phyloP scores from a whole-genome alignment of 2,329 filamentous ascomycete genomes.

The Onygenales sp. region DNA sequence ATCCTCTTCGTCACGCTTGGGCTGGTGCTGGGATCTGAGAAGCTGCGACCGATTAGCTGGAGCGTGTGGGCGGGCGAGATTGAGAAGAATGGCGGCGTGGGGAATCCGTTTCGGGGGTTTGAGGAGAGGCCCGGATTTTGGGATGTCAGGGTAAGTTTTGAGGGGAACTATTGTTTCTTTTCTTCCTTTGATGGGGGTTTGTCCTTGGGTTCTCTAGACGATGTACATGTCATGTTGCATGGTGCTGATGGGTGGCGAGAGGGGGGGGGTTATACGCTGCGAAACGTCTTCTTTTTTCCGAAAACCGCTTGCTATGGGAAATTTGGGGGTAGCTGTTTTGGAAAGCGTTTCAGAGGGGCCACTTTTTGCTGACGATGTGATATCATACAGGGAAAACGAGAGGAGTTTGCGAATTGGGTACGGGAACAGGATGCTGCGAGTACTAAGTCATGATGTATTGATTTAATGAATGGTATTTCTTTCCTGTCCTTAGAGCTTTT shows the following conservation, averaged over 20 bases:
- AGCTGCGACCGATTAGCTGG: slow-evolving; percentile 79
- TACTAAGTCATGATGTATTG: slow-evolving; percentile 12
- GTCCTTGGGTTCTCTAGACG: background rate
- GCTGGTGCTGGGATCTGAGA: slow-evolving; percentile 67
- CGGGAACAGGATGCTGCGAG: slow-evolving; percentile 26
- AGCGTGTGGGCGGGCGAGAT: slow-evolving; percentile 66
- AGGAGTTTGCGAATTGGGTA: slow-evolving; percentile 70
- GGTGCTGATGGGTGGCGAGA: background rate
- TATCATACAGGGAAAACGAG: slow-evolving; percentile 47
- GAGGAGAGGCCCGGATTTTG: slow-evolving; percentile 78
- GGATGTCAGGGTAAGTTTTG: slow-evolving; percentile 65
- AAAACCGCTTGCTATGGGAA: no score
- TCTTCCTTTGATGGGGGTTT: slow-evolving; percentile 1
- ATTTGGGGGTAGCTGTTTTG: background rate
- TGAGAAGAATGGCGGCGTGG: slow-evolving; percentile 56
- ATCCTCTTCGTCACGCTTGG: slow-evolving; percentile 74
- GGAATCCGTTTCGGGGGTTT: slow-evolving; percentile 70
- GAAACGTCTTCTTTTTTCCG: background rate
- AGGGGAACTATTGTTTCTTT: slow-evolving; percentile 1
- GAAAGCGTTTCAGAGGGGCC: background rate
- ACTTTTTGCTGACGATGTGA: slow-evolving; percentile 10
- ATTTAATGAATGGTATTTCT: background rate
- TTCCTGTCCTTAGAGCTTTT: background rate
- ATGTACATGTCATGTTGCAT: background rate
- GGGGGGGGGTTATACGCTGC: background rate